A percentile compares a stretch with the other conserved stretches of the same genome.
Conservation (phyloP, 73 alveolate genomes). For the Stentor coeruleus region DNA sequence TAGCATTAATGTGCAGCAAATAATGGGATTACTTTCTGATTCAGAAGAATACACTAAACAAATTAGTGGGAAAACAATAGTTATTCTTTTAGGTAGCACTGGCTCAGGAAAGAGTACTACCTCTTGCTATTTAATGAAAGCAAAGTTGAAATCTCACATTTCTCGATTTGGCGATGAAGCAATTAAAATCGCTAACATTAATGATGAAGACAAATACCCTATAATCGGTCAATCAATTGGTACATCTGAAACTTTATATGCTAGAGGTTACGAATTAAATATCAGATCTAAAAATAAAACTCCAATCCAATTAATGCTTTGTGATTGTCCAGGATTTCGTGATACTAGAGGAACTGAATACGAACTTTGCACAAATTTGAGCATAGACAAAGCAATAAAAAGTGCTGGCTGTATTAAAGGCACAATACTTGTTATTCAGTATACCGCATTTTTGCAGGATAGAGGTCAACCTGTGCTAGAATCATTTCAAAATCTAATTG, state of each 20-base stretch:
- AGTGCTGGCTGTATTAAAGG: background rate
- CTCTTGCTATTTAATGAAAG: background rate
- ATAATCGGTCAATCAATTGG: background rate
- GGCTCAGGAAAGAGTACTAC: conserved; percentile 6
- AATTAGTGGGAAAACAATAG: background rate
- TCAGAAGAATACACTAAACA: background rate
- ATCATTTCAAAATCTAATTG: background rate
- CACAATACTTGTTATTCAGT: background rate
- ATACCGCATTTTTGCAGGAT: background rate
- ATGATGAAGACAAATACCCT: background rate
- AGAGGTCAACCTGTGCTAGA: background rate
- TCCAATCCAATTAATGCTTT: background rate
- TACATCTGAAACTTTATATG: background rate
- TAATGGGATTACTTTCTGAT: background rate
- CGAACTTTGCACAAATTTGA: background rate
- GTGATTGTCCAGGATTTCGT: background rate
- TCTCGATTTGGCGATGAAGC: background rate
- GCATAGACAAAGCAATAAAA: background rate
- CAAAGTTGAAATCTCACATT: background rate
- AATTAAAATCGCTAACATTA: too few relatives aligned
- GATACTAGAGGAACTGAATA: background rate
- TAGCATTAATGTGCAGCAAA: too few relatives aligned
- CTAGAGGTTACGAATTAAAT: background rate
- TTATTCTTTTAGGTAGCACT: background rate
- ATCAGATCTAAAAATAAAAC: too few relatives aligned